Conservation (phyloP, 495 filamentous ascomycete species). For the Letharia columbiana region DNA sequence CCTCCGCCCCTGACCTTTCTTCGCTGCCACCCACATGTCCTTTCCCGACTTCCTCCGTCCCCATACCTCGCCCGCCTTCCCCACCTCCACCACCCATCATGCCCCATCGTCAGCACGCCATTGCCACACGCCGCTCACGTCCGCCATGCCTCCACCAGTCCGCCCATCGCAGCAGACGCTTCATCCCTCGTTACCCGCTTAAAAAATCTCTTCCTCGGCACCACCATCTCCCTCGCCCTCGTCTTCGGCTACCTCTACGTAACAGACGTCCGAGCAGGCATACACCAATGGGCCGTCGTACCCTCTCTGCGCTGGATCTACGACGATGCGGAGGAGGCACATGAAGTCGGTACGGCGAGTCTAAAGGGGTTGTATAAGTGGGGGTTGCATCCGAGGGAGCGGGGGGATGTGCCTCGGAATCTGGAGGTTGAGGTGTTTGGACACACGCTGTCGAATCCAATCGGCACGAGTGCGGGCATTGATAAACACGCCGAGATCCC, state of each 20-base stretch:
- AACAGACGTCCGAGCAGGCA: conserved; percentile 81
- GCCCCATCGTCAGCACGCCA: neutral
- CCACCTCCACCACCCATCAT: neutral
- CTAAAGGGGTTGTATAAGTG: conserved; percentile 49
- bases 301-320: conserved; percentile 62
- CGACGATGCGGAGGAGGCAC: conserved; percentile 85
- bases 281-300: conserved; percentile 75
- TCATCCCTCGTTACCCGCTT: neutral
- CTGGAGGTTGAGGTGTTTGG: conserved; percentile 65
- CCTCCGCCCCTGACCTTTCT: neutral
- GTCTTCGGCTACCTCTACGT: conserved; percentile 61
- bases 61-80: neutral
- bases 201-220: conserved; percentile 34
- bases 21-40: neutral
- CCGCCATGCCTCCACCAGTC: conserved; percentile 1
- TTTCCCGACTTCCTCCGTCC: neutral
- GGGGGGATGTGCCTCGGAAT: conserved; percentile 47
- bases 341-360: conserved; percentile 61
- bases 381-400: conserved; percentile 64
- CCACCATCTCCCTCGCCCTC: conserved; percentile 44
- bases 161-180: neutral
- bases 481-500: conserved; percentile 91
- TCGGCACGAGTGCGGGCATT: conserved; percentile 85
- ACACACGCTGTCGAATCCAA: conserved; percentile 66
- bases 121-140: neutral